Evolutionary conservation across 2,329 filamentous ascomycete species (phyloP), one percentile per base, ranked within the genome.

Genomic region (Paraphoma sp.): DNA sequence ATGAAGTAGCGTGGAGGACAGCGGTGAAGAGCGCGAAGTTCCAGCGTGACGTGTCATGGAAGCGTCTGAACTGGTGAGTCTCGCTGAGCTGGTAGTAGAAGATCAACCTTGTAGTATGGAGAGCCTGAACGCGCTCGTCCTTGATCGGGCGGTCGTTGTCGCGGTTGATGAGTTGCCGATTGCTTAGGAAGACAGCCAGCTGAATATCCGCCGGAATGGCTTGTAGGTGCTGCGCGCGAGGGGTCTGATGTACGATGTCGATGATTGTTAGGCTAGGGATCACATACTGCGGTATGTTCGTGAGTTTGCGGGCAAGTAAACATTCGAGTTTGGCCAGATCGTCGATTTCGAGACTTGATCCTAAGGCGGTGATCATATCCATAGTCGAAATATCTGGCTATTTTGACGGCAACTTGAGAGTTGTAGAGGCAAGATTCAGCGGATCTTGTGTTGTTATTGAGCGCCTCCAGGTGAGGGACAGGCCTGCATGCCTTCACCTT

Each of bases 81-180:
- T 56, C 45, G 17, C 57, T 50, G 5, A 69, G 51, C 17, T 67
- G 58, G 45, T 66, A 69, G 60, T 62, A 70, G 59, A 64, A 71
- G 17, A 68, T 65, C 5, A 63, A 61, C 7, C 64, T 60, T 0
- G 62, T 68, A 16, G 64, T 48, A 16, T 60, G 44, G 2, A 57
- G 49, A 18, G 31, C 28, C 40, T 68, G 66, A 10, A 43, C 28
- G 16, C 17, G 41, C 12, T 48, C 30, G 42, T 49, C 51, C 45
- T 68, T 68, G 44, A 63, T 48, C 14, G 65, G 55, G 8, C 38
- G 48, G 6, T 43, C 30, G 23, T 43, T 45, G 31, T 53, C 18
- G 6, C 18, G 38, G 23, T 57, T 48, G 31, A 68, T 61, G 9
- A 18, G 2, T 16, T 28, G 11, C 23, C 62, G 65, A 36, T 70